Conservation (phyloP, 257 asterid species). For the Lycium barbarum region DNA sequence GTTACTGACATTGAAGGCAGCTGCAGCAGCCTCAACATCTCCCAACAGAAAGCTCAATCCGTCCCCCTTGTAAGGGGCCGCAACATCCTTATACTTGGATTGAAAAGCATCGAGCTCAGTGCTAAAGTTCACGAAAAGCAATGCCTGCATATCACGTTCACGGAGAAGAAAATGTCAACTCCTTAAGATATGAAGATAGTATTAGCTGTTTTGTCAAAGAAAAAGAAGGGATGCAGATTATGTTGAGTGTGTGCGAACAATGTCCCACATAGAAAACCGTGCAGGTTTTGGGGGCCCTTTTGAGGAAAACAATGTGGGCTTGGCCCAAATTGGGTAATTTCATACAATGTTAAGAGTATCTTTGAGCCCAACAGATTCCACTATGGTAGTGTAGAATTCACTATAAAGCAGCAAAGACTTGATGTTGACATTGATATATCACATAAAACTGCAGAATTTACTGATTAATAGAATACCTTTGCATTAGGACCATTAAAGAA, state of each 20-base stretch:
- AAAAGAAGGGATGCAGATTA: no score
- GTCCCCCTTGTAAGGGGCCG: conserved; percentile 64
- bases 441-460: neutral
- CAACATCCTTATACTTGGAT: conserved; percentile 64
- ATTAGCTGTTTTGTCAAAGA: neutral
- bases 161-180: neutral
- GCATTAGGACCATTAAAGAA: conserved; percentile 55
- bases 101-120: conserved; percentile 60
- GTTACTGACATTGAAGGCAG: conserved; percentile 66
- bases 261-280: no score
- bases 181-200: neutral
- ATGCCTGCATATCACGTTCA: conserved; percentile 55
- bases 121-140: conserved; percentile 77
- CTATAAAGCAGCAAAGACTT: neutral
- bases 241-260: no score
- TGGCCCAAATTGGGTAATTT: no score
- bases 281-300: no score
- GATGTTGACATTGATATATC: neutral
- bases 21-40: conserved; percentile 59
- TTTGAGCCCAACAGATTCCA: no score
- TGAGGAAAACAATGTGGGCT: no score
- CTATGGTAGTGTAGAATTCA: neutral
- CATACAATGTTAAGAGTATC: no score
- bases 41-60: conserved; percentile 77
- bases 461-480: conserved; percentile 47